Evolutionary conservation across 2,329 filamentous ascomycete genomes (phyloP).

Genomic region (Epichloe sylvatica): DNA sequence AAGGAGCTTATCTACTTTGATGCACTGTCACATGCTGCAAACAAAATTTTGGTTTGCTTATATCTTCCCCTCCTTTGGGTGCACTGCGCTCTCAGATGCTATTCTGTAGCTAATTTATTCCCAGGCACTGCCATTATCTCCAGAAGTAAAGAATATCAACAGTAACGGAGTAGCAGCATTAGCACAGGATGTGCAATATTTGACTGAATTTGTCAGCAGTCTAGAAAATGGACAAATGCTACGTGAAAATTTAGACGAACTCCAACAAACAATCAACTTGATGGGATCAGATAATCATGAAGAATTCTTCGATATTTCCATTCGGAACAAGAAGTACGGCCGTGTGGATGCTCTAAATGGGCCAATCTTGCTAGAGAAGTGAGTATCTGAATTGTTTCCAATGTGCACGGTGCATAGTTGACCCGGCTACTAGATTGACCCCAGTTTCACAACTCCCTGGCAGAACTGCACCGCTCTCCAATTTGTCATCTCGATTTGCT

Average conservation of each 20-base stretch:
- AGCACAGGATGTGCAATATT: constrained; percentile 68
- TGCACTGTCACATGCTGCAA: constrained; percentile 78
- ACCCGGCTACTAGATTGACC: constrained; percentile 40
- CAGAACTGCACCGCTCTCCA: constrained; percentile 50
- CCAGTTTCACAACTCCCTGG: constrained; percentile 44
- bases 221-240: constrained; percentile 78
- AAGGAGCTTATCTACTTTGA: constrained; percentile 98
- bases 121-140: constrained; percentile 62
- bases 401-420: constrained; percentile 8
- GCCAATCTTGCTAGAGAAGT: constrained; percentile 84
- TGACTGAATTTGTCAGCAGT: constrained; percentile 73
- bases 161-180: constrained; percentile 71
- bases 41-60: constrained; percentile 55
- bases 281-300: constrained; percentile 85
- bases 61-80: not conserved
- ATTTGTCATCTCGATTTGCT: constrained; percentile 63
- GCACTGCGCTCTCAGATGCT: no score
- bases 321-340: constrained; percentile 83
- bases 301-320: constrained; percentile 88
- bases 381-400: constrained; percentile 16
- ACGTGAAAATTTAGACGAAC: constrained; percentile 76
- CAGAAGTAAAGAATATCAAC: constrained; percentile 73
- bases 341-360: constrained; percentile 86
- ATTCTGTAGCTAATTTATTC: constrained; percentile 8
- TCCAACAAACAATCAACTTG: constrained; percentile 81